Base-by-base conservation (phyloP, 306 rosid genomes). In the Trichosanthes cucumerina region DNA sequence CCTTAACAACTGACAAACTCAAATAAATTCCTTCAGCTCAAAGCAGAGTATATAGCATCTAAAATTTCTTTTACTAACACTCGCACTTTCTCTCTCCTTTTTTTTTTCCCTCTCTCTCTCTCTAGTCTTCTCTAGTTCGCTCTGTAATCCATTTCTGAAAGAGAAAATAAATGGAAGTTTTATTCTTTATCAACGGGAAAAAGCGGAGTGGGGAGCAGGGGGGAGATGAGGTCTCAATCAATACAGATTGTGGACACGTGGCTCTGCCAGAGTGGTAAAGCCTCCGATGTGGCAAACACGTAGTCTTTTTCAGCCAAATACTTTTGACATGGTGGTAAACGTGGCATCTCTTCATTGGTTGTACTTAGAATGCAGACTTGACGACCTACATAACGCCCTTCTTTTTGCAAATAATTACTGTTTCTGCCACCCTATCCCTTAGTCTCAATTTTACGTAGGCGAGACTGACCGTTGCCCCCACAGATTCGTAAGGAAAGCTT, bases 131-230 rank as follows among this genome's bases (percentile, higher is more conserved):
- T 43, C 76, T 70, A 21, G 34, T 12, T 70, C 38, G 53, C 75
- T 43, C 76, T 70, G 54, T 39, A 21, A 39, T 43, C 50, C 53
- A 66, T n/a, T 41, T 44, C 58, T 71, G 58, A 9, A 24, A 44
- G 21, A 28, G 78, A 49, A 53, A 73, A 73, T 47, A 49, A 47
- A 73, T 49, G 76, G 54, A 70, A 21, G 77, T 78, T 73, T 31
- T 73, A 49, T 73, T 71, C 41, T 65, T 85, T 82, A 84, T 82
- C 81, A 88, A 91, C 95, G 90, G 97, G 82, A 84, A 82, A 72
- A 79, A 68, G 79, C 9, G 87, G 86, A 53, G 81, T 83, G 75
- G 63, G 72, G 69, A 36, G 46, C 75, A 43, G 24, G 41, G 46
- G 46, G 88, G 87, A 73, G 91, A 75, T 72, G 86, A 77, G 49